Percentiles rank a stretch among this genome's conserved stretches.
phyloP scores from a whole-genome alignment of 2,329 filamentous ascomycete species.

The Penicillium sp. region DNA sequence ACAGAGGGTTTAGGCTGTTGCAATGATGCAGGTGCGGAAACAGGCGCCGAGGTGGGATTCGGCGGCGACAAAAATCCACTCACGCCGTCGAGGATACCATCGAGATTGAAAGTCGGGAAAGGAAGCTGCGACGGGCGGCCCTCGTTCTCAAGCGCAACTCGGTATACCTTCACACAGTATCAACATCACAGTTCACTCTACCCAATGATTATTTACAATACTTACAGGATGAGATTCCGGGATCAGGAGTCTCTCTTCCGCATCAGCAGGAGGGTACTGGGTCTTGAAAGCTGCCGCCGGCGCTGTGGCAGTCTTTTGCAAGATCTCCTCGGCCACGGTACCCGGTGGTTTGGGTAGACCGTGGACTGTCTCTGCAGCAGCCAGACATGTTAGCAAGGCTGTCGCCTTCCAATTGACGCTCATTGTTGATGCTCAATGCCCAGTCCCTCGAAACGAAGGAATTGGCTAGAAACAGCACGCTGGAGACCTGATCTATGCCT shows the following conservation, averaged over 20 bases:
- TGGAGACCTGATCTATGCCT: conserved; percentile 5
- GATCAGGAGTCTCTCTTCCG: conserved; percentile 26
- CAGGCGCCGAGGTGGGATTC: conserved; percentile 5
- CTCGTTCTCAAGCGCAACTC: conserved; percentile 30
- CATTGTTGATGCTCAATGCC: conserved; percentile 4
- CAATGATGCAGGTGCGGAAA: too few relatives aligned
- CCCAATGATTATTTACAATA: conserved; percentile 1
- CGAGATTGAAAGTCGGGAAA: conserved; percentile 25
- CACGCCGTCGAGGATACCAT: conserved; percentile 17
- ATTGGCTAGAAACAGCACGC: conserved; percentile 2
- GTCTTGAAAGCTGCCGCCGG: conserved; percentile 28
- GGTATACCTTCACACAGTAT: conserved; percentile 27
- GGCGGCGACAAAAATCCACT: conserved; percentile 12
- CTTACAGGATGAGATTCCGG: conserved; percentile 34
- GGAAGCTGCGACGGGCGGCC: conserved; percentile 31
- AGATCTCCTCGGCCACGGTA: conserved; percentile 10
- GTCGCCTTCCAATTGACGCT: conserved; percentile 24
- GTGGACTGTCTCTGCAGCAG: conserved; percentile 29
- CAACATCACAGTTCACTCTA: conserved; percentile 1
- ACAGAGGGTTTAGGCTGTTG: too few relatives aligned
- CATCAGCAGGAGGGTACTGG: conserved; percentile 36
- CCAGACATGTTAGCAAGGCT: conserved; percentile 37
- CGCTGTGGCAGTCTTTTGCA: conserved; percentile 15
- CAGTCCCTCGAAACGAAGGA: not conserved
- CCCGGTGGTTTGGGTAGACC: conserved; percentile 24